Evolutionary conservation across 2,329 filamentous ascomycete genomes (phyloP).

Genomic region (Sporothrix brasiliensis): DNA sequence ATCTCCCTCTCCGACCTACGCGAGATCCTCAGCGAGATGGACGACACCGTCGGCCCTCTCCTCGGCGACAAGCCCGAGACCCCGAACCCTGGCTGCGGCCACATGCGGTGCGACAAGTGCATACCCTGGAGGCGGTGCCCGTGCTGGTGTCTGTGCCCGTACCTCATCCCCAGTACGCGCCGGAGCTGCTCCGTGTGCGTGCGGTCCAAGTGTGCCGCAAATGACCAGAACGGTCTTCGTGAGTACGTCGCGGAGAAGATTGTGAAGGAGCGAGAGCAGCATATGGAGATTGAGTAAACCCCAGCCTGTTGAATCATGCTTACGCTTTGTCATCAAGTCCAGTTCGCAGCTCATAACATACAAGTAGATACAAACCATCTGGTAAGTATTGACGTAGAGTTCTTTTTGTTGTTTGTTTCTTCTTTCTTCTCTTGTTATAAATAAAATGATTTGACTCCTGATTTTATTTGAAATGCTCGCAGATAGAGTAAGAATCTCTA

Average conservation of each 20-base stretch:
- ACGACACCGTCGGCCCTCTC: not conserved
- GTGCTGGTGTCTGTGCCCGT: not conserved
- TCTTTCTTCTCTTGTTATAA: not conserved
- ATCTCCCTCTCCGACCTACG: not conserved
- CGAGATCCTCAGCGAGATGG: not conserved
- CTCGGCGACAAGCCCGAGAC: not conserved
- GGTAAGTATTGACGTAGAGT: not conserved
- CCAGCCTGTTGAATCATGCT: not conserved
- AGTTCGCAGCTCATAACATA: not conserved
- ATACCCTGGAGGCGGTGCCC: slow-evolving; percentile 9
- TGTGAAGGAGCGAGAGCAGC: not conserved
- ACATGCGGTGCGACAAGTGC: slow-evolving; percentile 1
- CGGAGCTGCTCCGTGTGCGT: slow-evolving; percentile 1
- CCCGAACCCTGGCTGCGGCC: not conserved
- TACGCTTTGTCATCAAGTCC: not conserved
- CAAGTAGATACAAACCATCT: not conserved
- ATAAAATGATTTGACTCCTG: not conserved
- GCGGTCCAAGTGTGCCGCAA: not conserved
- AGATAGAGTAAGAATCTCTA: too few species aligned
- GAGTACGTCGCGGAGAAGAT: not conserved
- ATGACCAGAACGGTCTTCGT: not conserved
- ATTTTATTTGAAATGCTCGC: too few species aligned
- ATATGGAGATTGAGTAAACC: not conserved
- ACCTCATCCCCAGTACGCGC: not conserved
- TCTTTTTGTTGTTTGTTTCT: not conserved